Evolutionary conservation across 2,329 filamentous ascomycete species (phyloP).

Genomic region (Aspergillus persii): DNA sequence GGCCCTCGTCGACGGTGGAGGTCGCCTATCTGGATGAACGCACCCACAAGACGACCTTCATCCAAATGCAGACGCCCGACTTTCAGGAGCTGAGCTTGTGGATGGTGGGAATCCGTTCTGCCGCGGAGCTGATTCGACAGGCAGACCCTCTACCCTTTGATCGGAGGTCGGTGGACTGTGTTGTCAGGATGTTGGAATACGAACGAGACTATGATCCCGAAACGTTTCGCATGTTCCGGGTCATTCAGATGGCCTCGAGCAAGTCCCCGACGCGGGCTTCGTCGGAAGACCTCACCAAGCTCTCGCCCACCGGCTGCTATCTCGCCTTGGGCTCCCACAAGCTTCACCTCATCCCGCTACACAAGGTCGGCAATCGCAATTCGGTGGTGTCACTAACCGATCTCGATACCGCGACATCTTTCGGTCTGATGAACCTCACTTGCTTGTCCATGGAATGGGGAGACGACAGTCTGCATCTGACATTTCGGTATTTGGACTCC

Average conservation of each 20-base stretch:
- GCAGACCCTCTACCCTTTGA: conserved; percentile 54
- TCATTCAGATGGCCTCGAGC: conserved; percentile 60
- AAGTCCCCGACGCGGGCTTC: conserved; percentile 58
- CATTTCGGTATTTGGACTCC: conserved; percentile 51
- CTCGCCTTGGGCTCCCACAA: conserved; percentile 68
- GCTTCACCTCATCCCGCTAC: conserved; percentile 65
- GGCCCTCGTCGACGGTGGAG: conserved; percentile 65
- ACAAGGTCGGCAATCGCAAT: conserved; percentile 55
- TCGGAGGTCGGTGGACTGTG: conserved; percentile 60
- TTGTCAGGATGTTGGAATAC: conserved; percentile 61
- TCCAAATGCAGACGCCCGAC: conserved; percentile 64
- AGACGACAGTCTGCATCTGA: conserved; percentile 66
- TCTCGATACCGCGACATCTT: conserved; percentile 52
- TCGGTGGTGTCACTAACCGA: conserved; percentile 55
- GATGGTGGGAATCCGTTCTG: conserved; percentile 61
- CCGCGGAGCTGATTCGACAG: conserved; percentile 56
- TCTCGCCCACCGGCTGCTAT: conserved; percentile 64
- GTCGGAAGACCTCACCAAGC: conserved; percentile 64
- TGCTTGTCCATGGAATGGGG: conserved; percentile 58
- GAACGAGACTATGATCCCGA: conserved; percentile 67
- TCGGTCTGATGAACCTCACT: conserved; percentile 63
- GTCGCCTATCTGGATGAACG: conserved; percentile 68
- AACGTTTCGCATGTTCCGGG: conserved; percentile 67
- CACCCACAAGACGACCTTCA: conserved; percentile 56
- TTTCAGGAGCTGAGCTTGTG: conserved; percentile 65